Evolutionary conservation across 371 early-diverging fungal genomes (phyloP), one percentile per base, ranked within the genome.

Genomic region (Mortierella sp.): DNA sequence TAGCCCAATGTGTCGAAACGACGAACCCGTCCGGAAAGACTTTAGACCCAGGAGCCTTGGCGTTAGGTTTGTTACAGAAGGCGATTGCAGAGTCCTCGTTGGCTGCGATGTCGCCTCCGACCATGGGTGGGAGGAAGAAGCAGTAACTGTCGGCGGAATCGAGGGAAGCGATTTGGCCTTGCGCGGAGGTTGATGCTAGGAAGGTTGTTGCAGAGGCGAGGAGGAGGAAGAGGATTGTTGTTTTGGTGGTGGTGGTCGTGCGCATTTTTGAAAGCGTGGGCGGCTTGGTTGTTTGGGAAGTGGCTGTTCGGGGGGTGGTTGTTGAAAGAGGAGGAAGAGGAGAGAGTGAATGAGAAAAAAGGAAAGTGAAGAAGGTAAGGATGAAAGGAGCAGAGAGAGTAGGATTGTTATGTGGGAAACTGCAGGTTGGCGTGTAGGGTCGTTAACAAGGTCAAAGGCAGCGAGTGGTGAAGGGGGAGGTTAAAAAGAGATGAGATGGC

Each of bases 51-150:
- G 89, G 88, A 1, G 89, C 90, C 28, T 80, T 73, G 19, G 75
- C 31, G 28, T 81, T 72, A 47, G 83, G 74, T n/a, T 88, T 88
- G 45, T 86, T 87, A 78, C 93, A 92, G 88, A 92, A 93, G 0
- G 92, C 90, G 57, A 91, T 89, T 52, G 91, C 91, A 54, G 88
- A 88, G 54, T 89, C 80, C 80, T 92, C 92, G 78, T 91, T 88
- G 38, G 87, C 79, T 11, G 92, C 90, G 44, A 92, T 89, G 52
- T 88, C 90, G 6, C 91, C 88, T 72, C 93, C 93, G 48, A 92
- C 90, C 76, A 89, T 80, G 52, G 93, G 93, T 45, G 93, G 93
- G 50, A 93, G 86, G 85, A 93, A 93, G 70, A 93, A 81, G 80
- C 93, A 93, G 79, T 84, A 84, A 74, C 52, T 81, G 57, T 79